Evolutionary conservation across 768 basidiomycete genomes (phyloP).

Genomic region (Kwoniella newhampshirensis): DNA sequence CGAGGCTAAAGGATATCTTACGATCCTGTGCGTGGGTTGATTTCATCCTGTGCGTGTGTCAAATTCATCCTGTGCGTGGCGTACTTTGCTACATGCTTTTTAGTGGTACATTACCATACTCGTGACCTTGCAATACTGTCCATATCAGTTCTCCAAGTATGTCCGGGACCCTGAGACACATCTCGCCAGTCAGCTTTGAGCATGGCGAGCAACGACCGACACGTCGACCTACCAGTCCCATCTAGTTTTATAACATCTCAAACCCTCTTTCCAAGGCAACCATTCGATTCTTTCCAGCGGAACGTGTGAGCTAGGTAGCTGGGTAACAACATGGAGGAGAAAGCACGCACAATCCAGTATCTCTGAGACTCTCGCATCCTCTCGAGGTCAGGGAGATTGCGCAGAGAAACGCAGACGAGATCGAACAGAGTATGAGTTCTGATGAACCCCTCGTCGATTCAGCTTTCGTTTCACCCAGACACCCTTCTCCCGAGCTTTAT

Average conservation of each 20-base stretch:
- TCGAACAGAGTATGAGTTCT: slow-evolving; percentile 4
- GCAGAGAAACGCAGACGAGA: slow-evolving; percentile 9
- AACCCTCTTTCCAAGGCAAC: slow-evolving; percentile 17
- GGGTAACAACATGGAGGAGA: background rate
- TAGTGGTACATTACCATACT: background rate
- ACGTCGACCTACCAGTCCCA: slow-evolving; percentile 7
- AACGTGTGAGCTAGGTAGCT: background rate
- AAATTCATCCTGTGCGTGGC: too few species aligned
- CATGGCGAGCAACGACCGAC: background rate
- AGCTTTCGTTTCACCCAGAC: too few species aligned
- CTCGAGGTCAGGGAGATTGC: slow-evolving; percentile 13
- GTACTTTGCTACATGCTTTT: slow-evolving; percentile 5
- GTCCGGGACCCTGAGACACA: slow-evolving; percentile 5
- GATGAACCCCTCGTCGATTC: background rate
- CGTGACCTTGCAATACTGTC: slow-evolving; percentile 5
- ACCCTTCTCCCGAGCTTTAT: too few species aligned
- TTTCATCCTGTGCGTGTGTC: background rate
- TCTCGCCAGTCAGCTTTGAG: background rate
- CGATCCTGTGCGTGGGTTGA: too few species aligned
- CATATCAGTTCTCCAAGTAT: slow-evolving; percentile 7
- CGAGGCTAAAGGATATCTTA: too few species aligned
- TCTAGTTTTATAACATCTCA: slow-evolving; percentile 63
- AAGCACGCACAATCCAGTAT: slow-evolving; percentile 12
- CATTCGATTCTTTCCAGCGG: slow-evolving; percentile 8
- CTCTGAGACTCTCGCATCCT: slow-evolving; percentile 11